phyloP scores from a whole-genome alignment of 352 stramenopile species.

The Phytophthora pseudosyringae region DNA sequence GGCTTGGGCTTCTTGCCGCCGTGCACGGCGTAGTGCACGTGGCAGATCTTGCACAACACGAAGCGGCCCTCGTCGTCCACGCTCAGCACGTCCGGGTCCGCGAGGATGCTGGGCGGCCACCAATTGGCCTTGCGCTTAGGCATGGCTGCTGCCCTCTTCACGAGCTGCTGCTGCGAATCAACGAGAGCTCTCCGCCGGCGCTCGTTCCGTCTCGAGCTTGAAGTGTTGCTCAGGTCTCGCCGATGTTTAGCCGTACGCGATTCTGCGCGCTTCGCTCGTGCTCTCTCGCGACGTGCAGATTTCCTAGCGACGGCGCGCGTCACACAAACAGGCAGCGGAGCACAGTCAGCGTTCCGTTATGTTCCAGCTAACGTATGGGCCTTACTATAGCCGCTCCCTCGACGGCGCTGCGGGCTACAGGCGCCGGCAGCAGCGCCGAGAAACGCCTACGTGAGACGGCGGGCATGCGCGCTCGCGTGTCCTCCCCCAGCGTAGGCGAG shows the following conservation, averaged over 20 bases:
- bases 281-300: slow-evolving; percentile 4
- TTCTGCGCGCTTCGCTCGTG: slow-evolving; percentile 19
- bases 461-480: too few species aligned
- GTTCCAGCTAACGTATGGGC: background rate
- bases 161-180: background rate
- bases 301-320: slow-evolving; percentile 14
- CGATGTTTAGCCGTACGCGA: background rate
- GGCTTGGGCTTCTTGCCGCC: slow-evolving; percentile 84
- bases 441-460: too few species aligned
- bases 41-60: slow-evolving; percentile 84
- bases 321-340: background rate
- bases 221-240: background rate
- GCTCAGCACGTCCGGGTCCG: slow-evolving; percentile 76
- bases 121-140: slow-evolving; percentile 82
- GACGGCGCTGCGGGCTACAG: background rate
- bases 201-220: slow-evolving; percentile 11
- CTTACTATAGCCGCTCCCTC: background rate
- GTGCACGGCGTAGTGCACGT: slow-evolving; percentile 82
- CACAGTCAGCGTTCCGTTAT: slow-evolving; percentile 24
- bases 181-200: slow-evolving; percentile 5
- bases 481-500: too few species aligned
- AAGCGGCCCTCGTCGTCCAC: slow-evolving; percentile 81
- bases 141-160: slow-evolving; percentile 32
- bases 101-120: slow-evolving; percentile 74
- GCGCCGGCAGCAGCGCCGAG: background rate